Conservation (phyloP, 1,284 basidiomycete genomes). For the Gymnopus androsaceus region DNA sequence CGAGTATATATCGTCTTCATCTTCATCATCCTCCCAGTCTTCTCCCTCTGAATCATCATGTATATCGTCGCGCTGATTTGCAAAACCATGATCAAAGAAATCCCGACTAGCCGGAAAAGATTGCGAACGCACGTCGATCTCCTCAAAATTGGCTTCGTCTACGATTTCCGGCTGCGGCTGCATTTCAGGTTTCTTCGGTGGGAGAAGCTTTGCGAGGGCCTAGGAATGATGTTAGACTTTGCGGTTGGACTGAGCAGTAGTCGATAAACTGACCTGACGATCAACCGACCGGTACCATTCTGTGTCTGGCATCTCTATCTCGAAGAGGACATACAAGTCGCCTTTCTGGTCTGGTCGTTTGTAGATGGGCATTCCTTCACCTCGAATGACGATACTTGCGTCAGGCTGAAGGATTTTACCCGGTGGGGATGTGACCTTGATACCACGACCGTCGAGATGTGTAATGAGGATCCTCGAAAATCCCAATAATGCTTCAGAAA, state of each 20-base stretch:
- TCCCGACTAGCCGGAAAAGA: constrained; percentile 66
- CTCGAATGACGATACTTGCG: constrained; percentile 72
- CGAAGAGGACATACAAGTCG: constrained; percentile 79
- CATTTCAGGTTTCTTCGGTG: constrained; percentile 72
- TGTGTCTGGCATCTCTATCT: constrained; percentile 82
- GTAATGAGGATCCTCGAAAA: constrained; percentile 86
- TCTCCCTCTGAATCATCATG: constrained; percentile 70
- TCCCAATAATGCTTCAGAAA: constrained; percentile 91
- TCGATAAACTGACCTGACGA: constrained; percentile 41
- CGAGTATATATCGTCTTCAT: constrained; percentile 37
- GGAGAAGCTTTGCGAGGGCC: constrained; percentile 68
- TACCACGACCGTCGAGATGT: constrained; percentile 88
- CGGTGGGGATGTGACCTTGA: constrained; percentile 71
- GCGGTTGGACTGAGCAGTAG: neutral
- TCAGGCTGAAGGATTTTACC: constrained; percentile 78
- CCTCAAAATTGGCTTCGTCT: constrained; percentile 72
- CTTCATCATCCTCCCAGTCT: constrained; percentile 62
- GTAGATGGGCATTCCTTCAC: constrained; percentile 86
- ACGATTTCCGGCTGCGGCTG: constrained; percentile 71
- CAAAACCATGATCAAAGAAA: constrained; percentile 73
- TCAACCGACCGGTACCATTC: constrained; percentile 69
- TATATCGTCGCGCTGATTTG: constrained; percentile 70
- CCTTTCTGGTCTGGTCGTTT: constrained; percentile 72
- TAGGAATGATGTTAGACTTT: constrained; percentile 29
- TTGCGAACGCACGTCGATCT: constrained; percentile 76